Conservation (phyloP, 768 basidiomycete species). For the Lentinula sp. region DNA sequence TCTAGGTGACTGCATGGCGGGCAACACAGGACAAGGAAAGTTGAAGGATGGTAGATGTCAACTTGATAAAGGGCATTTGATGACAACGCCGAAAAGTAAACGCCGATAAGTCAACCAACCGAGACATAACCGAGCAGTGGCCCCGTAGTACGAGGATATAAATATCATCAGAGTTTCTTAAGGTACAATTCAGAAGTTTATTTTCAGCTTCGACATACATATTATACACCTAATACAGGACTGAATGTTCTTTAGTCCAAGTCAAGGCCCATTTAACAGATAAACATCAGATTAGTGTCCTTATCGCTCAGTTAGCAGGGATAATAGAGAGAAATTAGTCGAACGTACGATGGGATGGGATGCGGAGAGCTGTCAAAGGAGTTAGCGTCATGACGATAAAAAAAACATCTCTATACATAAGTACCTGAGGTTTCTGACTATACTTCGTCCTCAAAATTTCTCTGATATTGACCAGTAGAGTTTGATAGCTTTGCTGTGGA, state of each 20-base stretch:
- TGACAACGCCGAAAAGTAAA: too few species aligned
- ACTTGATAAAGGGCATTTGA: neutral
- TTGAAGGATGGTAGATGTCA: neutral
- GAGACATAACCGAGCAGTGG: too few species aligned
- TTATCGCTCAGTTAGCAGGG: neutral
- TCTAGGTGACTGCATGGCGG: neutral
- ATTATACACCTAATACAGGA: too few species aligned
- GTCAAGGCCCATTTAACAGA: constrained; percentile 8
- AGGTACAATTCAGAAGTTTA: too few species aligned
- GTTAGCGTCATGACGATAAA: neutral
- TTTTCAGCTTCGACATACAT: neutral
- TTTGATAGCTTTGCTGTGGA: constrained; percentile 45
- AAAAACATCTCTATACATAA: constrained; percentile 21
- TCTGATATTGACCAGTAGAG: constrained; percentile 39
- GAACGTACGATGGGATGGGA: constrained; percentile 29
- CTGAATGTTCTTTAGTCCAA: too few species aligned
- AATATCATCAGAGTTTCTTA: too few species aligned
- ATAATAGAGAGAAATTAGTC: constrained; percentile 7
- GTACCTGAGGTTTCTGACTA: constrained; percentile 55
- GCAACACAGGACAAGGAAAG: neutral
- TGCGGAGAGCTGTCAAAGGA: constrained; percentile 23
- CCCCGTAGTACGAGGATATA: too few species aligned
- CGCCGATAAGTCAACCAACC: too few species aligned
- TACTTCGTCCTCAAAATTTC: constrained; percentile 39
- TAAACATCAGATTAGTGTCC: constrained; percentile 35